Evolutionary conservation across 1,284 basidiomycete species (phyloP), one percentile per base, ranked within the genome.

Genomic region (Chalciporus piperatoides): DNA sequence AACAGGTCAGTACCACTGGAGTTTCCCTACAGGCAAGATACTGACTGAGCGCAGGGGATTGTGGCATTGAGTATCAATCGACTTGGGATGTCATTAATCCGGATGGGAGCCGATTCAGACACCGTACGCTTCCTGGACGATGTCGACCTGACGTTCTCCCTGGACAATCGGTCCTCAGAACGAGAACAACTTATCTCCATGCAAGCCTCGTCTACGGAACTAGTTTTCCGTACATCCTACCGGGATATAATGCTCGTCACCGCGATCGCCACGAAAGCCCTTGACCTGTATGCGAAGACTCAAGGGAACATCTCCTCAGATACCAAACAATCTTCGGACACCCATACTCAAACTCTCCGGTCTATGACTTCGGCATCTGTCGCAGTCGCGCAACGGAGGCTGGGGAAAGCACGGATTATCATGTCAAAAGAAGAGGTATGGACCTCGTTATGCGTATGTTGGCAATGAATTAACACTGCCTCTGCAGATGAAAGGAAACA

Each of bases 101-200:
- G 79, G 23, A 99, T 99, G 94, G 91, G 91, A 57, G 80, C 81
- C 54, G 77, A 82, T 36, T 76, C 84, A 3, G 96, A 99, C 56
- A 85, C 82, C 37, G 87, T 96, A 39, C 84, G 92, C 35, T 93
- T 99, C 71, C 75, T 99, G 57, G 97, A 99, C 68, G 91, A 98
- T 55, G 77, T 98, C 43, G 92, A 97, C 65, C 62, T 97, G 42
- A 90, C 92, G 0, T 74, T 97, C 40, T 88, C 93, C 7, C 74
- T 97, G 56, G 95, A 98, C 68, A 92, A 78, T 53, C 82, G 90
- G 4, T 77, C 81, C n/a, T 80, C 84, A 12, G 78, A 80, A 2
- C 78, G 77, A 2, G 85, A 90, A 47, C 84, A 90, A 58, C 85
- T 86, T 71, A 89, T 90, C 6, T 92, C 79, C 60, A 87, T 98